These are phyloP conservation scores for Hortaea sp. DNA, from an alignment of 2,329 filamentous ascomycete species.

Conservation along the genomic window DNA sequence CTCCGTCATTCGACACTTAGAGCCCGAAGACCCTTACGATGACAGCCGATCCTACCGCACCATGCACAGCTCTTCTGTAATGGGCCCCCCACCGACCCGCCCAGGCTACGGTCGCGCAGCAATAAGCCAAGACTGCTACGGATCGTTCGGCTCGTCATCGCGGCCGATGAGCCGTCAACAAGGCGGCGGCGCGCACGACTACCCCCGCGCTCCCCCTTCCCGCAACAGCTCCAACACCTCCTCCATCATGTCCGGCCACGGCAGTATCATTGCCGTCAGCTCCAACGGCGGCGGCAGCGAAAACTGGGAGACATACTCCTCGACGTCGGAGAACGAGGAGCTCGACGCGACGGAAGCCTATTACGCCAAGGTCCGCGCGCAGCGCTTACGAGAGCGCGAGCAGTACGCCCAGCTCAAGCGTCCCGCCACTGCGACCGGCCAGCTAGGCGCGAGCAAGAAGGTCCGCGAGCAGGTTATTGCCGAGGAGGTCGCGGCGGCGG, in stretches of 20 bases:
- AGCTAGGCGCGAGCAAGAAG: slow-evolving; percentile 14
- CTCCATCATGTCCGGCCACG: slow-evolving; percentile 20
- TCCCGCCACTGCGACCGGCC: slow-evolving; percentile 8
- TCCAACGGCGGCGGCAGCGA: slow-evolving; percentile 57
- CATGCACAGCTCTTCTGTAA: slow-evolving; percentile 16
- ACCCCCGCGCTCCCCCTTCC: slow-evolving; percentile 22
- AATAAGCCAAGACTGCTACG: slow-evolving; percentile 8
- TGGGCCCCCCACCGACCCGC: slow-evolving; percentile 13
- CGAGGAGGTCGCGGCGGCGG: slow-evolving; percentile 13
- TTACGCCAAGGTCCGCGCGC: slow-evolving; percentile 54
- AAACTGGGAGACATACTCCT: slow-evolving; percentile 96
- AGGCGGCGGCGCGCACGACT: slow-evolving; percentile 3
- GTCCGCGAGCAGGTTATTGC: slow-evolving; percentile 17
- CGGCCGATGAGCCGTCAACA: slow-evolving; percentile 17
- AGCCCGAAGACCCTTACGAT: slow-evolving; percentile 78
- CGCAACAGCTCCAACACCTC: slow-evolving; percentile 24
- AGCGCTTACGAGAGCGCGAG: slow-evolving; percentile 8
- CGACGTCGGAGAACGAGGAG: slow-evolving; percentile 34
- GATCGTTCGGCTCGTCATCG: slow-evolving; percentile 11
- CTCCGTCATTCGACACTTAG: slow-evolving; percentile 50
- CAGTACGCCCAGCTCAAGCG: slow-evolving; percentile 6
- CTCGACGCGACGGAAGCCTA: slow-evolving; percentile 69
- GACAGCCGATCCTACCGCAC: slow-evolving; percentile 34
- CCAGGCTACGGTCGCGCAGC: slow-evolving; percentile 7
- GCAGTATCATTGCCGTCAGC: slow-evolving; percentile 12